Evolutionary conservation across 257 asterid species (phyloP).

Genomic region (Linderniella brevidens): DNA sequence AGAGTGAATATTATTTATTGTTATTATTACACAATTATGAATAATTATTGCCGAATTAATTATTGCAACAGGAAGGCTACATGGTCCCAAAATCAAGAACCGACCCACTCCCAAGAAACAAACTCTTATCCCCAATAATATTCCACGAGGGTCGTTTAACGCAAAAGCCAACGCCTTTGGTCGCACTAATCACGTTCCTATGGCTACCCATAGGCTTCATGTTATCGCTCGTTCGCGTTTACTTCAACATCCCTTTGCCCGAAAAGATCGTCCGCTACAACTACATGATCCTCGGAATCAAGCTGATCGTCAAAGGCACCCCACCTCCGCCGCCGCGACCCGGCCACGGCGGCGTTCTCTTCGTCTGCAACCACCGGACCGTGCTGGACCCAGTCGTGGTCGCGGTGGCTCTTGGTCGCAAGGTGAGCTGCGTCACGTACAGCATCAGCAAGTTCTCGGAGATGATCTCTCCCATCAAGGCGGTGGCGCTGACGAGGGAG

Average conservation of each 20-base stretch:
- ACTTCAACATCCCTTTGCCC: constrained; percentile 47
- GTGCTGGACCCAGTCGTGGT: constrained; percentile 68
- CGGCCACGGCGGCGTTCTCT: constrained; percentile 49
- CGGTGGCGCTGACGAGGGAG: constrained; percentile 65
- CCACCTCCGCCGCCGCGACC: constrained; percentile 67
- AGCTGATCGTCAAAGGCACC: constrained; percentile 50
- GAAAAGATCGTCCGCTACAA: constrained; percentile 42
- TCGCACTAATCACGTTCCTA: constrained; percentile 42
- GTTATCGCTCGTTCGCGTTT: constrained; percentile 43
- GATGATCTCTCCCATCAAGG: constrained; percentile 60
- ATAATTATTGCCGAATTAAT: no score
- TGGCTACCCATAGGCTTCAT: constrained; percentile 71
- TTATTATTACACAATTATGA: no score
- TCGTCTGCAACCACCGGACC: constrained; percentile 86
- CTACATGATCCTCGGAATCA: constrained; percentile 55
- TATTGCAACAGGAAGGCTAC: constrained; percentile 51
- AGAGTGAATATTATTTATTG: no score
- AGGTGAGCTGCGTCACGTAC: constrained; percentile 72
- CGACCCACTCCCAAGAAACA: constrained; percentile 47
- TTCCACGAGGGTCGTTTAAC: constrained; percentile 86
- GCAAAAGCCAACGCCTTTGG: constrained; percentile 66
- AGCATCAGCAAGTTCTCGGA: constrained; percentile 74
- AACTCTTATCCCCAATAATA: constrained; percentile 50
- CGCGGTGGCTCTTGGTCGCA: constrained; percentile 78
- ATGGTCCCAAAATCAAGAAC: constrained; percentile 41